These are phyloP conservation scores for Diutina scorzettiae DNA, from an alignment of 1,139 yeast species.

Conservation along the genomic window DNA sequence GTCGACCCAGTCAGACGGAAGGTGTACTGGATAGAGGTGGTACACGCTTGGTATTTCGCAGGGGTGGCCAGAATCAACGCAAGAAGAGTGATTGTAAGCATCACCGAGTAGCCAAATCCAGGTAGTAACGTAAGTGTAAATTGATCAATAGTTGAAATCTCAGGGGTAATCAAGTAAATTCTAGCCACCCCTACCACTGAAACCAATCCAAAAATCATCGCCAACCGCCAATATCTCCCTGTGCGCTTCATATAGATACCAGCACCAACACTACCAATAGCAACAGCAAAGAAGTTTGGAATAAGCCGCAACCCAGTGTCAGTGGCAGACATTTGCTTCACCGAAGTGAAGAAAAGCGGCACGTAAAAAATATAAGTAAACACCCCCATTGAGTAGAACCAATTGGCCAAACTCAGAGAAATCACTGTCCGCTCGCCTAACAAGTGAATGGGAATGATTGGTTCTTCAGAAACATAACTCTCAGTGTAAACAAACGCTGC, in stretches of 20 bases:
- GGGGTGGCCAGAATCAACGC: conserved; percentile 60
- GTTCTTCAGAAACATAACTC: conserved; percentile 43
- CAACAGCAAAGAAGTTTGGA: conserved; percentile 59
- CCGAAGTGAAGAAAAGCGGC: conserved; percentile 54
- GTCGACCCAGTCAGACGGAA: conserved; percentile 69
- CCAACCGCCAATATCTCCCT: conserved; percentile 50
- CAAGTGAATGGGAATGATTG: conserved; percentile 52
- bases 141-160: conserved; percentile 27
- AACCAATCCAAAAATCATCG: conserved; percentile 31
- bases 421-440: conserved; percentile 46
- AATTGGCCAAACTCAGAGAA: conserved; percentile 55
- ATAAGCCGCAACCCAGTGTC: conserved; percentile 51
- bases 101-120: conserved; percentile 48
- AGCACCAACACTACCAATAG: conserved; percentile 56
- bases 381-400: conserved; percentile 49
- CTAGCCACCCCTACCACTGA: conserved; percentile 35
- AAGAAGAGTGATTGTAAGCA: conserved; percentile 54
- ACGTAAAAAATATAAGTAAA: conserved; percentile 47
- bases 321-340: conserved; percentile 41
- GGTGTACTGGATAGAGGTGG: conserved; percentile 66
- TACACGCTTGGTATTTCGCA: conserved; percentile 51
- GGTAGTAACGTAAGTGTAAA: conserved; percentile 27
- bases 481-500: conserved; percentile 39
- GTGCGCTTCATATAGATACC: conserved; percentile 60
- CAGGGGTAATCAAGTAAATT: conserved; percentile 25